These are phyloP conservation scores for Penicillium italicum DNA, from an alignment of 2,329 filamentous ascomycete species.

Conservation along the genomic window DNA sequence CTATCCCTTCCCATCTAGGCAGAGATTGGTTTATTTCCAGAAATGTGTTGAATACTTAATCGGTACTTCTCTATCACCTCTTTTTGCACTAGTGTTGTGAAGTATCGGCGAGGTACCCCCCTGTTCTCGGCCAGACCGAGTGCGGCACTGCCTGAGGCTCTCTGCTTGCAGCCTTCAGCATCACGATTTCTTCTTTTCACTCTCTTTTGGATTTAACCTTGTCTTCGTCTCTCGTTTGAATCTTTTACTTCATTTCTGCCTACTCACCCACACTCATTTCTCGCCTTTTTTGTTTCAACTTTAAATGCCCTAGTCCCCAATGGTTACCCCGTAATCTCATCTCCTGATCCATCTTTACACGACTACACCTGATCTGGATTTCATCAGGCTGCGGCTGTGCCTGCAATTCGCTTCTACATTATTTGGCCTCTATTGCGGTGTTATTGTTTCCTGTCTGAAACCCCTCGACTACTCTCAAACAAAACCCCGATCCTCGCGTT, in stretches of 20 bases:
- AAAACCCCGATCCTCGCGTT: constrained; percentile 14
- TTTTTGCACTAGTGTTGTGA: not conserved
- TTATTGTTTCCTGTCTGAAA: constrained; percentile 3
- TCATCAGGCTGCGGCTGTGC: constrained; percentile 24
- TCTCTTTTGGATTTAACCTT: not conserved
- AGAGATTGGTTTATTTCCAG: not conserved
- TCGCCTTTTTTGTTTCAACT: constrained; percentile 9
- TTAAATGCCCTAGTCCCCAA: not conserved
- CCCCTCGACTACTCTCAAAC: not conserved
- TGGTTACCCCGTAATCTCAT: constrained; percentile 6
- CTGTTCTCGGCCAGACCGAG: constrained; percentile 26
- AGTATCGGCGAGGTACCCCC: constrained; percentile 9
- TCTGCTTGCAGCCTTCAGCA: constrained; percentile 16
- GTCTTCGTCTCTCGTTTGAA: constrained; percentile 18
- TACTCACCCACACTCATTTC: constrained; percentile 13
- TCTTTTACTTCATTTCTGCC: constrained; percentile 12
- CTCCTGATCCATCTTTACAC: constrained; percentile 21
- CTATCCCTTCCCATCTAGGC: constrained; percentile 7
- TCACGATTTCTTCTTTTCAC: constrained; percentile 7
- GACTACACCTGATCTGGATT: constrained; percentile 22
- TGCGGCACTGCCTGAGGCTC: constrained; percentile 22
- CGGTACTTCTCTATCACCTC: not conserved
- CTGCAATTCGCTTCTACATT: constrained; percentile 24
- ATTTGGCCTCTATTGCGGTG: constrained; percentile 12
- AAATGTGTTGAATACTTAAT: not conserved